phyloP scores from a whole-genome alignment of 345 rosid genomes.

The Salix dunnii region DNA sequence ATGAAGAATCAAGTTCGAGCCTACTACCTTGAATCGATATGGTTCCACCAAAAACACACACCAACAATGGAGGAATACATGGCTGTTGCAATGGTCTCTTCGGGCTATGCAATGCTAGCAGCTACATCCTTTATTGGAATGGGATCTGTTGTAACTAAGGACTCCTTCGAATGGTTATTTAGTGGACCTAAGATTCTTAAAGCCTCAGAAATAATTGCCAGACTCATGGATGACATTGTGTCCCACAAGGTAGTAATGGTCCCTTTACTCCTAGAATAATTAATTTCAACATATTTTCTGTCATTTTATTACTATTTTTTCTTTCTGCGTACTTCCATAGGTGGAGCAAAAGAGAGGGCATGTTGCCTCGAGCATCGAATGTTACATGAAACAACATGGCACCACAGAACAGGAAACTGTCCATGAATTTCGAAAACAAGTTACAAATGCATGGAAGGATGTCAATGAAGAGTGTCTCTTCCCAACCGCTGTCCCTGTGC shows the following conservation, averaged over 20 bases:
- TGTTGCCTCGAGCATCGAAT: slow-evolving; percentile 27
- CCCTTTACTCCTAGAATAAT: background rate
- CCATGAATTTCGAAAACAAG: background rate
- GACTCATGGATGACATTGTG: slow-evolving; percentile 21
- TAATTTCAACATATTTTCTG: no score
- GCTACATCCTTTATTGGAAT: slow-evolving; percentile 9
- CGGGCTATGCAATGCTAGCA: background rate
- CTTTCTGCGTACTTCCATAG: background rate
- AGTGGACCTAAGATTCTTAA: background rate
- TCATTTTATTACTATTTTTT: no score
- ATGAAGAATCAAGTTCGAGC: background rate
- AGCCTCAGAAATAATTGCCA: background rate
- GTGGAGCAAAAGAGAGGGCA: slow-evolving; percentile 23
- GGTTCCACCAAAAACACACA: background rate
- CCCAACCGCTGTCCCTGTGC: slow-evolving; percentile 15
- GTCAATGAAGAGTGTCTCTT: slow-evolving; percentile 26
- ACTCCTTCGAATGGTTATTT: slow-evolving; percentile 15
- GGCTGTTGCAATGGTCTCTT: background rate
- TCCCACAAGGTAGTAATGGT: background rate
- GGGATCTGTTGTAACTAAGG: background rate
- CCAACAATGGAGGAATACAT: slow-evolving; percentile 16
- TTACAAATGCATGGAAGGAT: slow-evolving; percentile 35
- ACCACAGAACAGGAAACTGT: slow-evolving; percentile 18
- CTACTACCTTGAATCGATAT: slow-evolving; percentile 1
- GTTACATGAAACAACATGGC: slow-evolving; percentile 32